Evolutionary conservation across 768 basidiomycete genomes (phyloP), one percentile per base, ranked within the genome.

Genomic region (Amanita exitialis): DNA sequence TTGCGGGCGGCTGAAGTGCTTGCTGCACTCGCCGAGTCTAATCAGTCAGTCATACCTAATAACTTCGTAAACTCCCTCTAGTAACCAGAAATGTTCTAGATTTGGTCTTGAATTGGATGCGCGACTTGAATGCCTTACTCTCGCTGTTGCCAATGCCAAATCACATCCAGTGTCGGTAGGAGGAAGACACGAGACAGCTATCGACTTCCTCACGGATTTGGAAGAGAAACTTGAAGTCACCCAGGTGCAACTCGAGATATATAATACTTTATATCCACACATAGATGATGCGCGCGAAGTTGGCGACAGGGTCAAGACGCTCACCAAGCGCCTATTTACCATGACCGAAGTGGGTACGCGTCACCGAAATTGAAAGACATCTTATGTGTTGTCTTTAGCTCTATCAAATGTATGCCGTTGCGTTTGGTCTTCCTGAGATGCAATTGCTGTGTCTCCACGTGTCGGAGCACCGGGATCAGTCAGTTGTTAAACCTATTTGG

Each of bases 171-270:
- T 90, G 7, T 83, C 90, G 16, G 73, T 78, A 15, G 77, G 80
- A 27, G 85, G 86, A 8, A 74, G 79, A 52, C 86, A 92, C 57
- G 89, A 93, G 63, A 86, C 84, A 27, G 90, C 90, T n/a, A 90
- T 97, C 45, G 85, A 90, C 45, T 96, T 98, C 72, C 76, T 95
- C n/a, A 90, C 86, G 0, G 86, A 90, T 57, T 73, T 96, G 16
- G 94, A 97, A 70, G 96, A 99, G 66, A 92, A 93, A 62, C 77
- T 97, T 10, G 96, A 99, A 39, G 96, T 99, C 21, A 90, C 93
- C 5, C 88, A 95, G 67, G 91, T 98, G 7, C 96, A 99, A 62
- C 70, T 94, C n/a, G 95, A 97, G 65, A 77, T 96, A 43, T 88
- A 82, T 59, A 78, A 87, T 56, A 69, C 72, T 9, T 72, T 91